A percentile compares a stretch with the other conserved stretches of the same genome.
Evolutionary conservation across 2,329 filamentous ascomycete genomes (phyloP).

Genomic region (Atkinsonella texensis): DNA sequence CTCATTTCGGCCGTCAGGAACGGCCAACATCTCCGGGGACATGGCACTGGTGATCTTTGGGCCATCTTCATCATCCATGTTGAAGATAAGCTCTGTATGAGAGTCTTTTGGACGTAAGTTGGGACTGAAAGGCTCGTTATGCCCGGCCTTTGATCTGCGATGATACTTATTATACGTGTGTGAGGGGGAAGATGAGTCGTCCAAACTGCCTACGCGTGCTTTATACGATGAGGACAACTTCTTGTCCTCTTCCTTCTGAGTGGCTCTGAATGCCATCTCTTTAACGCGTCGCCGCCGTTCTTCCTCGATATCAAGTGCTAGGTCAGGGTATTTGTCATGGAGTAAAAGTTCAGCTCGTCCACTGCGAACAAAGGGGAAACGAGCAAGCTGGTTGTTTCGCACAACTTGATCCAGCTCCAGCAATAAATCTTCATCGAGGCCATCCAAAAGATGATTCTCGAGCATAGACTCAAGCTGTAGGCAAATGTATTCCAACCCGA

Average conservation of each 20-base stretch:
- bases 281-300: constrained; percentile 59
- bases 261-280: constrained; percentile 59
- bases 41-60: constrained; percentile 18
- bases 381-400: constrained; percentile 68
- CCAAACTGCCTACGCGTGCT: constrained; percentile 48
- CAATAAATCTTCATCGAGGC: constrained; percentile 75
- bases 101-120: constrained; percentile 57
- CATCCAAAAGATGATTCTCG: constrained; percentile 77
- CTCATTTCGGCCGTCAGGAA: constrained; percentile 11
- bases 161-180: constrained; percentile 33
- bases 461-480: constrained; percentile 85
- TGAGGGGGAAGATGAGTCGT: constrained; percentile 39
- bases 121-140: constrained; percentile 52
- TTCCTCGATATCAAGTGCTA: constrained; percentile 54
- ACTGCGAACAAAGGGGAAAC: constrained; percentile 65
- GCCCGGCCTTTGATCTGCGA: constrained; percentile 31
- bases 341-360: constrained; percentile 56
- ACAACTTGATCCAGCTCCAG: constrained; percentile 70
- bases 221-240: constrained; percentile 49
- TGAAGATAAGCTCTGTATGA: constrained; percentile 71
- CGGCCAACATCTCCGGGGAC: constrained; percentile 12
- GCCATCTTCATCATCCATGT: constrained; percentile 73
- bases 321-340: constrained; percentile 50
- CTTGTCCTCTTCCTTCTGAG: constrained; percentile 52
- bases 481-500: constrained; percentile 81